phyloP scores from a whole-genome alignment of 2,329 filamentous ascomycete genomes.

The Alternaria infectoria region DNA sequence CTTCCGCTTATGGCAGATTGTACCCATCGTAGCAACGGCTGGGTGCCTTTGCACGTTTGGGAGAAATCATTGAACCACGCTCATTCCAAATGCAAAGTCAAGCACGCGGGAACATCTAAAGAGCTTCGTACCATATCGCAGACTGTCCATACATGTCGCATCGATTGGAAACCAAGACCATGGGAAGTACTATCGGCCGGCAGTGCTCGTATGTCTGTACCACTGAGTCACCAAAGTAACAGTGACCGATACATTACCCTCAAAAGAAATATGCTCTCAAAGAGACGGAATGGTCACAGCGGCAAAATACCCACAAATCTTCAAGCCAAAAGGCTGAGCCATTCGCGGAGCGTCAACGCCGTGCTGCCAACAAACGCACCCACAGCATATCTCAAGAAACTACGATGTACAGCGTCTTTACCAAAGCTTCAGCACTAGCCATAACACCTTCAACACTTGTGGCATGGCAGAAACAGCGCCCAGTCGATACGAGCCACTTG shows the following conservation, averaged over 20 bases:
- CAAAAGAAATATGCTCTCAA: neutral
- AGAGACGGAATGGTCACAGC: neutral
- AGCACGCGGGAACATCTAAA: neutral
- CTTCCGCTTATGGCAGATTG: neutral
- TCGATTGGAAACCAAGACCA: neutral
- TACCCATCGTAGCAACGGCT: neutral
- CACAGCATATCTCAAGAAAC: neutral
- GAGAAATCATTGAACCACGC: neutral
- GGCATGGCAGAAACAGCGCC: neutral
- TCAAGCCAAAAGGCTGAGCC: neutral
- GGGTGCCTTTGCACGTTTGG: neutral
- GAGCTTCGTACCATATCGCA: neutral
- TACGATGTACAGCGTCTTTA: conserved; percentile 3
- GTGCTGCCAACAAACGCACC: neutral
- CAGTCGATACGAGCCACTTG: neutral
- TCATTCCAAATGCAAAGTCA: neutral
- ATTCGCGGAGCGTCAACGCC: neutral
- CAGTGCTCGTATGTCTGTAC: neutral
- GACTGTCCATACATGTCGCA: neutral
- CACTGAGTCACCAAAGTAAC: neutral
- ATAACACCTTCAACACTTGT: conserved; percentile 5
- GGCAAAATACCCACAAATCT: neutral
- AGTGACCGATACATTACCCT: neutral
- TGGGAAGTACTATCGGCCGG: neutral
- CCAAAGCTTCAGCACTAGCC: neutral